phyloP scores from a whole-genome alignment of 2,329 filamentous ascomycete species.

The Thyridium curvatum region DNA sequence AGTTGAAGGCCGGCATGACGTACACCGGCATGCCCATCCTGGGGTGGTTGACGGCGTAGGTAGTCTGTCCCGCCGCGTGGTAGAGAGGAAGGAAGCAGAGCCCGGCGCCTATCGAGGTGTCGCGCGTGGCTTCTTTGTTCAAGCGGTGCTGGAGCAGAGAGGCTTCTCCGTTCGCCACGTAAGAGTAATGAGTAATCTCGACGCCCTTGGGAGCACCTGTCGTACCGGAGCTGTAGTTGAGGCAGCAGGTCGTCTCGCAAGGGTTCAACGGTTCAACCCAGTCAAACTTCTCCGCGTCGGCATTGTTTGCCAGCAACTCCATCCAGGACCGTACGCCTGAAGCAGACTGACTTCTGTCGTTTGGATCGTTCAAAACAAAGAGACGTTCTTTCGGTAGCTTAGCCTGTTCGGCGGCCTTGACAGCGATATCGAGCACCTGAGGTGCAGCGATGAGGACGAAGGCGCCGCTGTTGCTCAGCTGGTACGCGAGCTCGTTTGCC shows the following conservation, averaged over 20 bases:
- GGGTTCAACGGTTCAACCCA: slow-evolving; percentile 29
- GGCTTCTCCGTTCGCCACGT: slow-evolving; percentile 9
- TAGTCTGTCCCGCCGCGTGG: slow-evolving; percentile 5
- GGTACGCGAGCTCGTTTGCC: slow-evolving; percentile 8
- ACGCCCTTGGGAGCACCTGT: slow-evolving; percentile 15
- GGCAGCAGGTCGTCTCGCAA: slow-evolving; percentile 23
- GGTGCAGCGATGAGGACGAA: slow-evolving; percentile 6
- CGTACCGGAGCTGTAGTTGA: slow-evolving; percentile 12
- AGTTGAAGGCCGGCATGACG: slow-evolving; percentile 4
- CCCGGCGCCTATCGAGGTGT: neutral
- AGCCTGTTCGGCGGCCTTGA: slow-evolving; percentile 32
- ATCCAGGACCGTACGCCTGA: slow-evolving; percentile 29
- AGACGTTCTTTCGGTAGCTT: slow-evolving; percentile 27
- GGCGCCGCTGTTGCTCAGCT: slow-evolving; percentile 8
- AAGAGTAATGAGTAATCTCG: slow-evolving; percentile 12
- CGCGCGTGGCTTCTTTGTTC: no score
- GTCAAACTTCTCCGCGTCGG: slow-evolving; percentile 17
- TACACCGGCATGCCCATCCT: slow-evolving; percentile 10
- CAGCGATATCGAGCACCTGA: slow-evolving; percentile 27
- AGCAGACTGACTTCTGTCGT: slow-evolving; percentile 12
- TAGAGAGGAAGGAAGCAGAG: slow-evolving; percentile 13
- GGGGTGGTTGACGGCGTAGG: no score
- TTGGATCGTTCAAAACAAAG: slow-evolving; percentile 26
- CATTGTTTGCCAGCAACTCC: slow-evolving; percentile 34
- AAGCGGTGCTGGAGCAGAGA: no score